Conservation (phyloP, 768 basidiomycete genomes). For the Leccinum sublutescens region DNA sequence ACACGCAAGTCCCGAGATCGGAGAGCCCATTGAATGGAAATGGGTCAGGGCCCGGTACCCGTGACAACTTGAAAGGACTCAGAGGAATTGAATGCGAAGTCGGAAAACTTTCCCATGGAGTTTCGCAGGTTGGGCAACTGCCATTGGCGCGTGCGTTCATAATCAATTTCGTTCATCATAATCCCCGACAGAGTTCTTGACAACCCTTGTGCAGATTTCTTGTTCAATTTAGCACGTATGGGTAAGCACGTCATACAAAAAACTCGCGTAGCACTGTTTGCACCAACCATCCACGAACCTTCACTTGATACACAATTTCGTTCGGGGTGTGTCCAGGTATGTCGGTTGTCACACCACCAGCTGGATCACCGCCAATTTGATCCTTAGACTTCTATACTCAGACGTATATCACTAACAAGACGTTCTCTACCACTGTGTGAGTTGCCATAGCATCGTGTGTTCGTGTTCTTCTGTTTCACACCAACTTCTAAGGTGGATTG, state of each 20-base stretch:
- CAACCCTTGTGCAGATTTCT: conserved; percentile 29
- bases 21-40: not conserved
- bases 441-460: conserved; percentile 7
- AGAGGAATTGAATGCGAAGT: not conserved
- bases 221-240: conserved; percentile 38
- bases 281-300: too few species aligned
- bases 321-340: conserved; percentile 46
- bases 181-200: not conserved
- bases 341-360: not conserved
- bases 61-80: too few species aligned
- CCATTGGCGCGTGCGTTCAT: conserved; percentile 26
- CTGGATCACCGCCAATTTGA: not conserved
- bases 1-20: not conserved
- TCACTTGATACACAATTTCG: conserved; percentile 34
- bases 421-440: conserved; percentile 39
- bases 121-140: conserved; percentile 30
- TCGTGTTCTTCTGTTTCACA: not conserved
- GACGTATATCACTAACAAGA: conserved; percentile 35
- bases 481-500: conserved; percentile 37
- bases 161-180: not conserved
- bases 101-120: conserved; percentile 22
- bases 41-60: not conserved
- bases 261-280: too few species aligned
- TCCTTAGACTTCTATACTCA: conserved; percentile 39
- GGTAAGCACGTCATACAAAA: conserved; percentile 19